phyloP scores from a whole-genome alignment of 352 stramenopile genomes.

The Phytophthora colocasiae region DNA sequence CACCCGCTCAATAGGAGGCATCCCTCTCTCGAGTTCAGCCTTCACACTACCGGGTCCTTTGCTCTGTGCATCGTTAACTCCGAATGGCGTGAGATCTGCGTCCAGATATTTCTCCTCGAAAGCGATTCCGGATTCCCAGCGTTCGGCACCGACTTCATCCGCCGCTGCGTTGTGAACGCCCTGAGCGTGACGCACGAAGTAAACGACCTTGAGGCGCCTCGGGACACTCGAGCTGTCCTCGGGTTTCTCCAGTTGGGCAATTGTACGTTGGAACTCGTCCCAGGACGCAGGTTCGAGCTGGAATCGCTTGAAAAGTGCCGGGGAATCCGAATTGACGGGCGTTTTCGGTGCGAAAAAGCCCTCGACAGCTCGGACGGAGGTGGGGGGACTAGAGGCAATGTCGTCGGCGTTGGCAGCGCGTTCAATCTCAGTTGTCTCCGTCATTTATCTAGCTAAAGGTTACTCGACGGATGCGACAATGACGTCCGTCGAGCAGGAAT shows the following conservation, averaged over 20 bases:
- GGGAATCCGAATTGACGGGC: background rate
- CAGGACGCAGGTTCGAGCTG: conserved; percentile 36
- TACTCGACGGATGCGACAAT: conserved; percentile 14
- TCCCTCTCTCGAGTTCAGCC: conserved; percentile 53
- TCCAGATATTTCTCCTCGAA: conserved; percentile 70
- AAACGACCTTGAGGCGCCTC: conserved; percentile 69
- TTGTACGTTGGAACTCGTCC: conserved; percentile 31
- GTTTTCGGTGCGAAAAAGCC: conserved; percentile 41
- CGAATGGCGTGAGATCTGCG: conserved; percentile 65
- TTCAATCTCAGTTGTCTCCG: conserved; percentile 14
- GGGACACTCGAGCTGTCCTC: conserved; percentile 2
- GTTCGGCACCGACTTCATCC: conserved; percentile 6
- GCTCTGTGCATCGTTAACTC: conserved; percentile 52
- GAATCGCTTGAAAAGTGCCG: conserved; percentile 46
- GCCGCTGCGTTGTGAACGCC: conserved; percentile 43
- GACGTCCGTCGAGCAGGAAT: conserved; percentile 18
- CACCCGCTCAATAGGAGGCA: conserved; percentile 67
- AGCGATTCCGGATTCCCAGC: conserved; percentile 70
- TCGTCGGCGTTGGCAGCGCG: background rate
- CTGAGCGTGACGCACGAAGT: conserved; percentile 81
- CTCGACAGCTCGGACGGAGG: conserved; percentile 24
- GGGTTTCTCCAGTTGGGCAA: conserved; percentile 30
- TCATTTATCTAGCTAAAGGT: conserved; percentile 11
- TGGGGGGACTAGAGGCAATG: background rate
- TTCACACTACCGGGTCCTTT: conserved; percentile 30